Percentiles rank a stretch among this genome's conserved stretches.
phyloP scores from a whole-genome alignment of 2,329 filamentous ascomycete species.

The Daldinia sp. region DNA sequence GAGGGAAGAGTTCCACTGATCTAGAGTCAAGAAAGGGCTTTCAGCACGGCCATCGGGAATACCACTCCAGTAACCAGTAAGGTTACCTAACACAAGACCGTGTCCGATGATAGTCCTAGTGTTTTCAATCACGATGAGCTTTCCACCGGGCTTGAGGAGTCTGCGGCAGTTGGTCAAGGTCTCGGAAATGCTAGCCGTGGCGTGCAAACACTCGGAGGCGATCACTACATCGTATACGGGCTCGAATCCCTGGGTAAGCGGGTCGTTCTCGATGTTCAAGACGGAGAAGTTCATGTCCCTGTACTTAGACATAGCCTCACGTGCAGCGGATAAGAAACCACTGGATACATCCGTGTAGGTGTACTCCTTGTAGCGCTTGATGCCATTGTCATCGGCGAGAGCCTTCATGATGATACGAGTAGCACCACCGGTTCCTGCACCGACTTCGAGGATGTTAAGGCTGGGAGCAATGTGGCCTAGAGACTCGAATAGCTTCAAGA shows the following conservation, averaged over 20 bases:
- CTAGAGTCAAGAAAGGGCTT: constrained; percentile 25
- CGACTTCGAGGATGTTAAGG: constrained; percentile 30
- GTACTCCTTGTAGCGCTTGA: constrained; percentile 24
- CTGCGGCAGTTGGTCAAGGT: constrained; percentile 41
- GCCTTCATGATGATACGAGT: constrained; percentile 25
- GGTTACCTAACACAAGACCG: constrained; percentile 28
- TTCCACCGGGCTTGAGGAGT: constrained; percentile 43
- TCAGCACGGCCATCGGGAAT: constrained; percentile 24
- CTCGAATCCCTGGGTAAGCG: constrained; percentile 3
- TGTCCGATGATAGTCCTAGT: constrained; percentile 17
- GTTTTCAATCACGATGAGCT: constrained; percentile 42
- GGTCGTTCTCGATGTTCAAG: constrained; percentile 12
- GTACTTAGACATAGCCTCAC: constrained; percentile 39
- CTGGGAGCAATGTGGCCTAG: constrained; percentile 27
- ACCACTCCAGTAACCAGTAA: constrained; percentile 28
- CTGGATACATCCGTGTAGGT: constrained; percentile 54
- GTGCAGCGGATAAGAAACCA: constrained; percentile 47
- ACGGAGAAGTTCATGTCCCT: constrained; percentile 7
- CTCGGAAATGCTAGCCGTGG: constrained; percentile 29
- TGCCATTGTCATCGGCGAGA: constrained; percentile 38
- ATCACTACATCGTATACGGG: constrained; percentile 25
- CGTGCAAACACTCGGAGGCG: constrained; percentile 28
- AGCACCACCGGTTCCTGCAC: constrained; percentile 32
- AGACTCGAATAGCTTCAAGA: constrained; percentile 21
- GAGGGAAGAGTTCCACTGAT: constrained; percentile 36